phyloP scores from a whole-genome alignment of 345 rosid species.

The Microcos paniculata region DNA sequence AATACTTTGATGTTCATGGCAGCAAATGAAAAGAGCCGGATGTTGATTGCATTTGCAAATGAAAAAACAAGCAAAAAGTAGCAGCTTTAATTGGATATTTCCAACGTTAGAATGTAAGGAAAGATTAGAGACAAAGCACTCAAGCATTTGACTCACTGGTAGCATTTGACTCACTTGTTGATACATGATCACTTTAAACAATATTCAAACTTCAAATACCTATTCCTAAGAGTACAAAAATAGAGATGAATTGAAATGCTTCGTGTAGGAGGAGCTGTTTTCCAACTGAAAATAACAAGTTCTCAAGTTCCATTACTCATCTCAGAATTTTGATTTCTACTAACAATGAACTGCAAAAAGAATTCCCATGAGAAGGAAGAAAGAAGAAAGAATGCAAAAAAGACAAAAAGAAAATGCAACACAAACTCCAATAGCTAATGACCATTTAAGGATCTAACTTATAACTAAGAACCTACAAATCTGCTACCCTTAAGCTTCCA shows the following conservation, averaged over 20 bases:
- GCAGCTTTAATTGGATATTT: background rate
- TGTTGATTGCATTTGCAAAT: background rate
- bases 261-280: too few species aligned
- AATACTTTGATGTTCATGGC: background rate
- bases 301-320: constrained; percentile 40
- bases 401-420: constrained; percentile 16
- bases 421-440: constrained; percentile 28
- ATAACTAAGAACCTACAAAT: constrained; percentile 33
- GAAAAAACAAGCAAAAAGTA: background rate
- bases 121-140: background rate
- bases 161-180: too few species aligned
- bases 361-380: constrained; percentile 33
- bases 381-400: constrained; percentile 22
- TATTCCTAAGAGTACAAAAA: too few species aligned
- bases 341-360: constrained; percentile 66
- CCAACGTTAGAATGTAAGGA: background rate
- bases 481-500: constrained; percentile 32
- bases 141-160: too few species aligned
- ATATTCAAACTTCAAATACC: too few species aligned
- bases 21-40: background rate
- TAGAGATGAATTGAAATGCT: too few species aligned
- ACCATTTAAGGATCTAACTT: constrained; percentile 33
- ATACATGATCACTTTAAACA: too few species aligned
- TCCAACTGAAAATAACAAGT: constrained; percentile 4
- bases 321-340: constrained; percentile 30